Percentiles rank a stretch among this genome's conserved stretches.
Conservation (phyloP, 1,284 basidiomycete species). For the Sparassis latifolia region DNA sequence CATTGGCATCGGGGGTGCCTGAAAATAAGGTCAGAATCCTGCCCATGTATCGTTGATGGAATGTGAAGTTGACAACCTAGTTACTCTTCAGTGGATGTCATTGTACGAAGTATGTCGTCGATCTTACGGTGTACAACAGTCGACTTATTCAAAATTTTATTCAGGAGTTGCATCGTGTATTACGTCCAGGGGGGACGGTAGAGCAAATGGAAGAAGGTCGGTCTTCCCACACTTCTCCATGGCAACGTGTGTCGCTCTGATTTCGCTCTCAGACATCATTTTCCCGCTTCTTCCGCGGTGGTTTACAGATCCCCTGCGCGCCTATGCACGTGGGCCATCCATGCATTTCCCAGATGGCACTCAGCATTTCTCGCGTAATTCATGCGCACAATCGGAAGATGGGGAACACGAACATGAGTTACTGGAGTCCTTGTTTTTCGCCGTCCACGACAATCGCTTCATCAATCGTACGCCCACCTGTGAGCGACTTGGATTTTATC, state of each 20-base stretch:
- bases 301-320: conserved; percentile 29
- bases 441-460: conserved; percentile 30
- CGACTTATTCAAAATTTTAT: neutral
- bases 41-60: neutral
- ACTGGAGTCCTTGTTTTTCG: conserved; percentile 27
- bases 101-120: conserved; percentile 52
- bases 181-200: conserved; percentile 61
- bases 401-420: conserved; percentile 28
- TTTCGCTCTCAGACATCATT: conserved; percentile 22
- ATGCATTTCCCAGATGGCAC: conserved; percentile 16
- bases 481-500: conserved; percentile 8
- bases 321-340: conserved; percentile 18
- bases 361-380: conserved; percentile 8
- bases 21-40: conserved; percentile 56
- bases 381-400: conserved; percentile 11
- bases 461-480: conserved; percentile 30
- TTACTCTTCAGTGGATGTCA: conserved; percentile 48
- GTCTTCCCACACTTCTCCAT: neutral
- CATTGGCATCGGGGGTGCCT: conserved; percentile 60
- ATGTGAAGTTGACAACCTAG: too few relatives aligned
- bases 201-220: conserved; percentile 68
- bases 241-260: too few relatives aligned
- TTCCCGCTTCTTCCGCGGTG: conserved; percentile 31
- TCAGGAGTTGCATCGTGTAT: conserved; percentile 64
- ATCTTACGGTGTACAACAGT: neutral